These are phyloP conservation scores for Globisporangium viniferum DNA, from an alignment of 352 stramenopile species.

Conservation along the genomic window DNA sequence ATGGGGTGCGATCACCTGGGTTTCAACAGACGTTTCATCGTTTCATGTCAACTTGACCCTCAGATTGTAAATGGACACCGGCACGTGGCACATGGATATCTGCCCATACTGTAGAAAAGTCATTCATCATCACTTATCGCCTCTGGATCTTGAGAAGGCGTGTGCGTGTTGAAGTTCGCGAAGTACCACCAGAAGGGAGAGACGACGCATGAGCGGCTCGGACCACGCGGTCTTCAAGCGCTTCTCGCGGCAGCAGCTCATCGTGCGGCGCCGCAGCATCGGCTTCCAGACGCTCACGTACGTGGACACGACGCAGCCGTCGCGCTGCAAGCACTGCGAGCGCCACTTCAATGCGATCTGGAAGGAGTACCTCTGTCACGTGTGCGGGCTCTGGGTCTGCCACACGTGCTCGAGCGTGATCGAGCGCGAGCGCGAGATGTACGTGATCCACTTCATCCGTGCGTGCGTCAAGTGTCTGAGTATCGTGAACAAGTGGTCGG, in stretches of 20 bases:
- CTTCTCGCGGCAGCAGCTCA: conserved; percentile 41
- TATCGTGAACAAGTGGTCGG: conserved; percentile 48
- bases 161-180: neutral
- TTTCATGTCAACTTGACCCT: too few species aligned
- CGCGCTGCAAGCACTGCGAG: conserved; percentile 45
- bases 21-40: too few species aligned
- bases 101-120: neutral
- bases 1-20: too few species aligned
- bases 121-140: too few species aligned
- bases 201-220: conserved; percentile 1
- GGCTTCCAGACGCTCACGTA: conserved; percentile 44
- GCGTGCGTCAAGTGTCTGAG: conserved; percentile 37
- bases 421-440: conserved; percentile 44
- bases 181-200: neutral
- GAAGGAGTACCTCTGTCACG: conserved; percentile 46
- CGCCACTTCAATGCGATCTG: conserved; percentile 42
- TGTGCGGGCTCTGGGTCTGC: conserved; percentile 47
- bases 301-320: conserved; percentile 6
- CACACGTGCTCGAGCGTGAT: conserved; percentile 51
- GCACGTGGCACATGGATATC: neutral
- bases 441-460: conserved; percentile 42
- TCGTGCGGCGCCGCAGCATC: conserved; percentile 40
- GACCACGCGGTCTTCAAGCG: conserved; percentile 54
- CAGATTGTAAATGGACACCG: neutral
- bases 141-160: neutral